These are phyloP conservation scores for Ensete ventricosum DNA, from an alignment of 176 grass and related monocot genomes.

Conservation along the genomic window DNA sequence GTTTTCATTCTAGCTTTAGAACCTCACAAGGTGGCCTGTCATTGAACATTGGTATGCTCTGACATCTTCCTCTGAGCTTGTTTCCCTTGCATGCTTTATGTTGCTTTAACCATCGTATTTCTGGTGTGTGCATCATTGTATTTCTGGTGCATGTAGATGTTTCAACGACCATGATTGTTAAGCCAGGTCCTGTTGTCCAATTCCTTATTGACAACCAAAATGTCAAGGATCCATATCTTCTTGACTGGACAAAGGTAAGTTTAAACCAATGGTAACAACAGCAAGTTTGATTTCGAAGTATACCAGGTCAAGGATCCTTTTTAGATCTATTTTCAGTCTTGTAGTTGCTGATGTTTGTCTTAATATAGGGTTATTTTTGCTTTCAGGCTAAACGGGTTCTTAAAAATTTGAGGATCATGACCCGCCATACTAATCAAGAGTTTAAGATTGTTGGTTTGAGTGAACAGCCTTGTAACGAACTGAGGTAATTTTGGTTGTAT, in stretches of 20 bases:
- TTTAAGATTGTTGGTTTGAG: conserved; percentile 81
- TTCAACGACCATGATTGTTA: conserved; percentile 95
- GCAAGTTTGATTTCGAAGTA: too few species aligned
- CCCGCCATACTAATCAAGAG: conserved; percentile 42
- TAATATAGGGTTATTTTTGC: background rate
- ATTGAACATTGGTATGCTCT: conserved; percentile 63
- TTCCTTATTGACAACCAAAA: conserved; percentile 81
- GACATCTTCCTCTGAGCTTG: background rate
- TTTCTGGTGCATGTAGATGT: conserved; percentile 41
- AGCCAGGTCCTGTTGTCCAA: conserved; percentile 70
- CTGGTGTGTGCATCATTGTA: too few species aligned
- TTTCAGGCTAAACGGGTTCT: conserved; percentile 59
- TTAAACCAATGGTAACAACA: background rate
- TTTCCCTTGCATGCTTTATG: background rate
- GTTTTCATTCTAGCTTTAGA: conserved; percentile 85
- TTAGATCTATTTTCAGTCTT: background rate
- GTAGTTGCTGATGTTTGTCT: background rate
- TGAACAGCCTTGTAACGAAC: conserved; percentile 41
- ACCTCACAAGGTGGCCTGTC: conserved; percentile 77
- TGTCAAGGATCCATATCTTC: conserved; percentile 32
- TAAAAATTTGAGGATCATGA: conserved; percentile 64
- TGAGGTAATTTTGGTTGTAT: conserved; percentile 18
- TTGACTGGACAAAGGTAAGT: conserved; percentile 72
- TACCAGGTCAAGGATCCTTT: too few species aligned
- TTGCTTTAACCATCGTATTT: background rate